A percentile compares a stretch with the other conserved stretches of the same genome.
Conservation (phyloP, 108 stramenopile species). For the Skeletonema tropicum region DNA sequence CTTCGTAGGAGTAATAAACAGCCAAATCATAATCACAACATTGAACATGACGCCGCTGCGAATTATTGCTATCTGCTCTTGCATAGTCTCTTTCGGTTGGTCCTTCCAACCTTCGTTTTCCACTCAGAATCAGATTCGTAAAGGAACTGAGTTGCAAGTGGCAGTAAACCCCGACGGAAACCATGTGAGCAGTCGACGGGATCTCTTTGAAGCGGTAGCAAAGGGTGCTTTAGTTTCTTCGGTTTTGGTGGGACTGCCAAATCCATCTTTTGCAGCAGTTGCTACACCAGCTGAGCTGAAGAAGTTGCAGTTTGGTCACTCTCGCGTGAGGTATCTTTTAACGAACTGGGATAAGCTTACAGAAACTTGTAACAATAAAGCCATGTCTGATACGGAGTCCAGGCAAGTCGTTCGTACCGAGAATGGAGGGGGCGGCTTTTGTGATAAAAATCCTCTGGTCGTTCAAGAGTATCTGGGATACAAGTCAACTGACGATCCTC, state of each 20-base stretch:
- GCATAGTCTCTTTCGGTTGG: not conserved
- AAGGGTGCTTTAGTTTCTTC: constrained; percentile 9
- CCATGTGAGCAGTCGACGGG: constrained; percentile 11
- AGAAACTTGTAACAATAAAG: constrained; percentile 57
- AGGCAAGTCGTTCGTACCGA: constrained; percentile 81
- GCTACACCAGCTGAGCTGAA: constrained; percentile 56
- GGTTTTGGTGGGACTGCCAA: constrained; percentile 19
- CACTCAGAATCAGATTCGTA: not conserved
- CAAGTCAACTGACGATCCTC: constrained; percentile 66
- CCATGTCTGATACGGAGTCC: constrained; percentile 59
- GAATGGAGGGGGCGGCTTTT: constrained; percentile 68
- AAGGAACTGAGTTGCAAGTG: not conserved
- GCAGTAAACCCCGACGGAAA: not conserved
- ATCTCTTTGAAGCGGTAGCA: constrained; percentile 10
- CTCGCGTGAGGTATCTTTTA: constrained; percentile 65
- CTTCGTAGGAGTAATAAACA: not conserved
- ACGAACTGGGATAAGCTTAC: constrained; percentile 75
- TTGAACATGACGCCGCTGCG: not conserved
- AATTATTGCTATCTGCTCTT: constrained; percentile 3
- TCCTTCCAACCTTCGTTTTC: constrained; percentile 5
- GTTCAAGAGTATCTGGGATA: constrained; percentile 62
- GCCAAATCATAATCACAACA: not conserved
- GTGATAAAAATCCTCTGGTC: constrained; percentile 70
- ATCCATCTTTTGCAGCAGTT: constrained; percentile 28
- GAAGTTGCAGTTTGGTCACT: constrained; percentile 68